Evolutionary conservation across 2,329 filamentous ascomycete species (phyloP), one percentile per base, ranked within the genome.

Genomic region (Colletotrichum sp.): DNA sequence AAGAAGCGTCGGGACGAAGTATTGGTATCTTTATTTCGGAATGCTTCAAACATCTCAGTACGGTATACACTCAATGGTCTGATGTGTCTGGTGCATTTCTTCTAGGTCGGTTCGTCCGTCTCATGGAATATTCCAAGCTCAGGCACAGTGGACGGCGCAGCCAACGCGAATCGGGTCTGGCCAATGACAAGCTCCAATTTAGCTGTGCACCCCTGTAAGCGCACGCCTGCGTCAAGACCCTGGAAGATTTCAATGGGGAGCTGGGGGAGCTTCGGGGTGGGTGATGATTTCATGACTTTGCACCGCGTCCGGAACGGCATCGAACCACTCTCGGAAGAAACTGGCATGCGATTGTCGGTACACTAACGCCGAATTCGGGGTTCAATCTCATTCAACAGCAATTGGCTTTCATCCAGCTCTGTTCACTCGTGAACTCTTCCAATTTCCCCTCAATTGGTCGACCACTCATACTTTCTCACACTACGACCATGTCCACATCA

Each of bases 401-500:
- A 68, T 58, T 55, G 62, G 43, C 71, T 79, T 71, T 28, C n/a
- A 36, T 66, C n/a, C 58, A 32, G 24, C 55, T 10, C n/a, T 43
- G 5, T 67, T 48, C 55, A 16, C 8, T 36, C n/a, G 32, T 26
- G 32, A 52, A 30, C 24, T 13, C 18, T 55, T 15, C 55, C 55
- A 21, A 15, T 6, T 36, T 9, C 26, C 60, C 21, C 26, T n/a
- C 26, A 66, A 71, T 58, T 48, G 56, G 34, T 55, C 24, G 30
- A 28, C 12, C 12, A 36, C 28, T 65, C 43, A 73, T 43, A 55
- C 32, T 18, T 34, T 34, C 65, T 26, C 64, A 16, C 32, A 56
- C 26, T 34, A 73, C 76, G 81, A 86, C 83, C 84, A 91, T 92
- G 85, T 86, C 89, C 69, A 88, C 90, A 13, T 68, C 70, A 78